Evolutionary conservation across 225 moss, liverwort and hornwort species (phyloP).

Genomic region (Pseudisothecium myosuroides): DNA sequence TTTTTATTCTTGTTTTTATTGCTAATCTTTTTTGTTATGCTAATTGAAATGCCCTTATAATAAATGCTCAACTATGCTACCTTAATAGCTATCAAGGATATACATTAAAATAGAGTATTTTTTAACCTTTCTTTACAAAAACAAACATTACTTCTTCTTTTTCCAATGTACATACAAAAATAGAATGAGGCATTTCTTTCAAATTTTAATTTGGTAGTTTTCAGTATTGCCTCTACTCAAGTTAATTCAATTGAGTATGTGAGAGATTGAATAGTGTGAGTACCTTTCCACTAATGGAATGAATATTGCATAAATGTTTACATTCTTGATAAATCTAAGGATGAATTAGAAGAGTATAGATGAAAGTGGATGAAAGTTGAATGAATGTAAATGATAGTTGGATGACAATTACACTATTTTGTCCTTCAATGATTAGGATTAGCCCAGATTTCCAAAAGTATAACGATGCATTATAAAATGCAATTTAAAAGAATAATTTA

Average conservation of each 20-base stretch:
- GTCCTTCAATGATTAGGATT: accelerated
- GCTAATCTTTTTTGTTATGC: neutral
- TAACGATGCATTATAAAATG: neutral
- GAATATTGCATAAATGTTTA: neutral
- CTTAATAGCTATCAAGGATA: neutral
- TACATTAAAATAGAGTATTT: too few relatives aligned
- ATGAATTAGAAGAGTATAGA: neutral
- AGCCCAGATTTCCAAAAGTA: neutral
- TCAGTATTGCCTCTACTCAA: neutral
- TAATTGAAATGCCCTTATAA: neutral
- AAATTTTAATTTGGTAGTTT: neutral
- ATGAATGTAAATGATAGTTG: neutral
- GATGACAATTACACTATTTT: too few relatives aligned
- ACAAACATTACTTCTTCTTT: neutral
- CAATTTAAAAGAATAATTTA: neutral
- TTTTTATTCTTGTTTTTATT: too few relatives aligned
- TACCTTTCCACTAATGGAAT: neutral
- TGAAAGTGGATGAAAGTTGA: neutral
- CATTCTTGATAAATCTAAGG: neutral
- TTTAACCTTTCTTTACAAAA: neutral
- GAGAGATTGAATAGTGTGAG: neutral
- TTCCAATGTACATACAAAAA: neutral
- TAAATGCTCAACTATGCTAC: neutral
- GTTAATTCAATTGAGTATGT: too few relatives aligned
- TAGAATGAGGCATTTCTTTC: neutral